Percentiles rank a stretch among this genome's conserved stretches.
Evolutionary conservation across 2,329 filamentous ascomycete genomes (phyloP).

Genomic region (Verticillium isaacii): DNA sequence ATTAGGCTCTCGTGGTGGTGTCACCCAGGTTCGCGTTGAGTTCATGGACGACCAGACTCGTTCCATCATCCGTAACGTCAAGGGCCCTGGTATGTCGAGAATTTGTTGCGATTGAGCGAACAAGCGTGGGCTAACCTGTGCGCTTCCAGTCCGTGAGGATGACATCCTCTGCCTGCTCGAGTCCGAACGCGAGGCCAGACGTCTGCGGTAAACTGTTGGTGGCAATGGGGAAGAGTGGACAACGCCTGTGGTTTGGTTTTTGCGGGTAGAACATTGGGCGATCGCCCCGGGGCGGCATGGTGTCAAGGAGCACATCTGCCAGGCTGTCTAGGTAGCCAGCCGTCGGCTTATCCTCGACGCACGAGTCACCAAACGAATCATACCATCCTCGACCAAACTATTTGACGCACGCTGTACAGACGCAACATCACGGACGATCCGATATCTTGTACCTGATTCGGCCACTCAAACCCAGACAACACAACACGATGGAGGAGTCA

Average conservation of each 20-base stretch:
- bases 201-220: slow-evolving; percentile 72
- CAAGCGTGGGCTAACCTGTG: not conserved
- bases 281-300: not conserved
- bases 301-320: not conserved
- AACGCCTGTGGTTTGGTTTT: not conserved
- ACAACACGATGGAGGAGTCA: not conserved
- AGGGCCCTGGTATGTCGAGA: slow-evolving; percentile 78
- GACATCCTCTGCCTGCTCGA: slow-evolving; percentile 99
- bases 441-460: not conserved
- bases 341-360: not conserved
- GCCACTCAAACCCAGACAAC: not conserved
- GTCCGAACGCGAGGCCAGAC: slow-evolving; percentile 97
- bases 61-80: slow-evolving; percentile 99
- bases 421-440: not conserved
- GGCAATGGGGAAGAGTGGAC: not conserved
- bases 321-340: not conserved
- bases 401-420: not conserved
- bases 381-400: not conserved
- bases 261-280: not conserved
- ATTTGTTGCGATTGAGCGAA: not conserved
- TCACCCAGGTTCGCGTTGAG: slow-evolving; percentile 99
- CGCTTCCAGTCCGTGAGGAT: slow-evolving; percentile 62
- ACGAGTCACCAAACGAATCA: not conserved
- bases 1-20: slow-evolving; percentile 96
- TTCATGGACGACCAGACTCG: slow-evolving; percentile 99